Evolutionary conservation across 2,329 filamentous ascomycete species (phyloP).

Genomic region (Diaporthe citriasiana): DNA sequence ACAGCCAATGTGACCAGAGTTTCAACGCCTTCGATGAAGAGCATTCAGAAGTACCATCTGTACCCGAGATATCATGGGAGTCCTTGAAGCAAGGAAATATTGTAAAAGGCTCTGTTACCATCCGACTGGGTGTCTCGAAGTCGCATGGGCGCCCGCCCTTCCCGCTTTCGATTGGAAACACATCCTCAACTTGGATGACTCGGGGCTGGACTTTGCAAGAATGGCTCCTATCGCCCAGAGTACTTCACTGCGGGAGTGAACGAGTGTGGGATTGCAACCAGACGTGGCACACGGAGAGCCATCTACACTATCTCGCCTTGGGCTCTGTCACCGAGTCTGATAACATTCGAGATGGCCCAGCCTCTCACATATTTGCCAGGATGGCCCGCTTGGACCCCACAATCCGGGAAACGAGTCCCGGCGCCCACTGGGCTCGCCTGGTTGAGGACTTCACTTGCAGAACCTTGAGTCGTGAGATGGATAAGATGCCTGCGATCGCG

Average conservation of each 20-base stretch:
- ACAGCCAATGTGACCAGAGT: neutral
- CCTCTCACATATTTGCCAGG: neutral
- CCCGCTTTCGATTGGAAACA: neutral
- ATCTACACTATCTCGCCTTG: no score
- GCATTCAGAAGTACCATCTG: rapidly evolving
- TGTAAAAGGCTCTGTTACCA: neutral
- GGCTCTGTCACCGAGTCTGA: neutral
- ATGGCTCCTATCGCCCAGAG: neutral
- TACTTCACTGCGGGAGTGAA: neutral
- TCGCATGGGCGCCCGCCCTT: neutral
- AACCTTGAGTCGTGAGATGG: neutral
- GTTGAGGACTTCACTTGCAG: neutral
- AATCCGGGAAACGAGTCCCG: rapidly evolving
- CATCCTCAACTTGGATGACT: neutral
- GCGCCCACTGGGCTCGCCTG: neutral
- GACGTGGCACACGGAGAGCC: neutral
- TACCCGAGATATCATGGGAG: neutral
- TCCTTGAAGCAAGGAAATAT: neutral
- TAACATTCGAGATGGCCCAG: neutral
- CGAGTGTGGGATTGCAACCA: slow-evolving; percentile 12
- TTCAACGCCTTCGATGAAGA: neutral
- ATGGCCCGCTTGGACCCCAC: neutral
- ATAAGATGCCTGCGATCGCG: neutral
- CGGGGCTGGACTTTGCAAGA: neutral
- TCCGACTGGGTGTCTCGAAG: neutral